Conservation (phyloP, 148 eudicot species). For the Rheum nobile region DNA sequence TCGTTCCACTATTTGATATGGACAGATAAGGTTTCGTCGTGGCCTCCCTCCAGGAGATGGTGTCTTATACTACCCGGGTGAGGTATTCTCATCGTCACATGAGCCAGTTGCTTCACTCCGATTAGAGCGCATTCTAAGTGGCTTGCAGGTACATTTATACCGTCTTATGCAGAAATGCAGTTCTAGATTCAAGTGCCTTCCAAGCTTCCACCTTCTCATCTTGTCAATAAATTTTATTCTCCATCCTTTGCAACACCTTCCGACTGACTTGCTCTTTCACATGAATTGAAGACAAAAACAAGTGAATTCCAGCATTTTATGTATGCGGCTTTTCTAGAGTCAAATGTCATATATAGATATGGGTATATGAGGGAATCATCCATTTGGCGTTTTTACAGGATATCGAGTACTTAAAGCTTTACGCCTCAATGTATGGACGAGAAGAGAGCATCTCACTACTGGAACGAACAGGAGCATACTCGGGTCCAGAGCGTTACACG, state of each 20-base stretch:
- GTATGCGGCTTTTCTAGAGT: too few relatives aligned
- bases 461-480: conserved; percentile 71
- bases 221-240: neutral
- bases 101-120: conserved; percentile 91
- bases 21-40: conserved; percentile 82
- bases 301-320: too few relatives aligned
- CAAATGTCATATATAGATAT: neutral
- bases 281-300: too few relatives aligned
- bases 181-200: neutral
- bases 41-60: conserved; percentile 99
- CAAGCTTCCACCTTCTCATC: neutral
- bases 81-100: conserved; percentile 78
- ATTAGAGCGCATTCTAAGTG: conserved; percentile 89
- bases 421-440: conserved; percentile 74
- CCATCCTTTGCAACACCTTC: too few relatives aligned
- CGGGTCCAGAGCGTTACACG: conserved; percentile 85
- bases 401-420: conserved; percentile 83
- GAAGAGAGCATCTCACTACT: conserved; percentile 64
- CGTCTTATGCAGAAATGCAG: neutral
- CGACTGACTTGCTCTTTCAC: too few relatives aligned
- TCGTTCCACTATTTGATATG: neutral
- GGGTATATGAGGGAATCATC: neutral
- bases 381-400: conserved; percentile 31
- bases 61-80: conserved; percentile 92
- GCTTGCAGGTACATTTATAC: conserved; percentile 60